Percentiles rank a stretch among this genome's conserved stretches.
Evolutionary conservation across 805 yeast genomes (phyloP).

Genomic region (Lipomyces sp.): DNA sequence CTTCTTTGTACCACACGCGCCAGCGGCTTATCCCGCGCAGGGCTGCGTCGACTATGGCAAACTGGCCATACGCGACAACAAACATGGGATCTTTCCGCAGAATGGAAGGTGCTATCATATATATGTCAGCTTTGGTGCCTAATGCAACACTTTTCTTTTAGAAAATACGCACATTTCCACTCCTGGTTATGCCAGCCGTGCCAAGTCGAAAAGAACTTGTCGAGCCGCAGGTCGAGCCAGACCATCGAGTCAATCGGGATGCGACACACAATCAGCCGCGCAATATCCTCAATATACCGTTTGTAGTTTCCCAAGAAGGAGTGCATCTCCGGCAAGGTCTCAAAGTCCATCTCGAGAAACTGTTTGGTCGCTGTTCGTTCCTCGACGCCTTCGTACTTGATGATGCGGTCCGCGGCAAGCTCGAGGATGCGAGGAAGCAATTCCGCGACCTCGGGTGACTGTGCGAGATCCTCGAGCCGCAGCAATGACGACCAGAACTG

Average conservation of each 20-base stretch:
- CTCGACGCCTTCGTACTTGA: slow-evolving; percentile 66
- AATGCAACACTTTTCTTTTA: no score
- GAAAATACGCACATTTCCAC: slow-evolving; percentile 3
- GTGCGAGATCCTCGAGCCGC: slow-evolving; percentile 66
- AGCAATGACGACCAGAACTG: slow-evolving; percentile 93
- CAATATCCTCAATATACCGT: slow-evolving; percentile 84
- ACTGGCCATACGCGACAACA: slow-evolving; percentile 73
- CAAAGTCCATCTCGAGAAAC: slow-evolving; percentile 82
- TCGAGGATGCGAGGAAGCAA: slow-evolving; percentile 68
- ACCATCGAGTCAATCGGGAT: slow-evolving; percentile 74
- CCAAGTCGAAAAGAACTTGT: slow-evolving; percentile 54
- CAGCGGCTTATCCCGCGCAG: slow-evolving; percentile 91
- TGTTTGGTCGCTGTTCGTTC: slow-evolving; percentile 56
- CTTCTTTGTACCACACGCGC: slow-evolving; percentile 82
- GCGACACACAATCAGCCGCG: slow-evolving; percentile 81
- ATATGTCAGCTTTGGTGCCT: not conserved
- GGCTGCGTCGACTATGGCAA: slow-evolving; percentile 82
- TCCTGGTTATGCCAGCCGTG: slow-evolving; percentile 44
- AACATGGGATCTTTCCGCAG: slow-evolving; percentile 55
- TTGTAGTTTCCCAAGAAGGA: slow-evolving; percentile 76
- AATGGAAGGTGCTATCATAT: slow-evolving; percentile 9
- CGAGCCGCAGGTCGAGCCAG: slow-evolving; percentile 76
- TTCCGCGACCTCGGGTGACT: slow-evolving; percentile 43
- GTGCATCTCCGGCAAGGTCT: slow-evolving; percentile 72
- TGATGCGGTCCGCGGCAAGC: slow-evolving; percentile 69